Evolutionary conservation across 2,329 filamentous ascomycete genomes (phyloP), one percentile per base, ranked within the genome.

Genomic region (Exserohilum rostratum): DNA sequence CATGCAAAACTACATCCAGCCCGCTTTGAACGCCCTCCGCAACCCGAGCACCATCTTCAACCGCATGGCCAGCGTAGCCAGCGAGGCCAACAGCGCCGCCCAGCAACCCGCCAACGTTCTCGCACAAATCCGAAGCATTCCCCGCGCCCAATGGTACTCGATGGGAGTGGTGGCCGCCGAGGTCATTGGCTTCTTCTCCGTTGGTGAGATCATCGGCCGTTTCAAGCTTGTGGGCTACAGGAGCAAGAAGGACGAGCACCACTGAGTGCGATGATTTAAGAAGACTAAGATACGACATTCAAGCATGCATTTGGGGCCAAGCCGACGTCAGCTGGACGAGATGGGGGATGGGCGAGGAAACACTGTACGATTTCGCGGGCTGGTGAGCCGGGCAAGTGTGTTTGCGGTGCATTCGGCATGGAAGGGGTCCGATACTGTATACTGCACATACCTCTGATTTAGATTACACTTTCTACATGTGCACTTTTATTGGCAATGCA

Each of bases 201-300:
- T 98, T 50, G 95, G 95, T 64, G 93, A 98, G 85, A 98, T 99
- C 78, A 87, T 99, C 71, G 95, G 95, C 71, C 86, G 93, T 73
- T 87, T 95, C 82, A 98, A 99, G 89, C 78, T 99, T 68, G 84
- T 99, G 68, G 95, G 95, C 63, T 99, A 99, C 85, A 71, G 79
- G 66, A 62, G 67, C 35, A 74, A 67, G 64, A 66, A 64, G 52
- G 64, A 60, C 15, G 68, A 66, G 49, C 67, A 72, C 62, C 70
- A 73, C 60, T 73, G 70, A 60, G 57, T 60, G 55, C 22, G 29
- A 35, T 46, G 42, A 43, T 47, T 55, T 37, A 43, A 31, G 15
- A 55, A 46, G 31, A 50, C 33, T 30, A 53, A 50, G 50, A 61
- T 33, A 47, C 38, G 53, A 57, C 18, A 43, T 46, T 52, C 34